Evolutionary conservation across 2,329 filamentous ascomycete species (phyloP), one percentile per base, ranked within the genome.

Genomic region (Phialocephala sp.): DNA sequence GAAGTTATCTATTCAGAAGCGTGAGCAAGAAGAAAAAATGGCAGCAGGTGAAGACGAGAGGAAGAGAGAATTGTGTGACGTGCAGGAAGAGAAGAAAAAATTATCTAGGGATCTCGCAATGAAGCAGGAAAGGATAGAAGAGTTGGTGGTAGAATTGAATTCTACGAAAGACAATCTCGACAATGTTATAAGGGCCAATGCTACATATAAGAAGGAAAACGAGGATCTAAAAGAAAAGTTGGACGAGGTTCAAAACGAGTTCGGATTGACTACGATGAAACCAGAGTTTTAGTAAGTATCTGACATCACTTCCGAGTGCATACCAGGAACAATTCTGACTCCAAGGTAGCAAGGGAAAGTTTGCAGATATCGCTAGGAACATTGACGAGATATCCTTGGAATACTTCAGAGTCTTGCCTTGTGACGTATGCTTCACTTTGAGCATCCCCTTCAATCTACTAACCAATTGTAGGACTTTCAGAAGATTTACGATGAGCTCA

Each of bases 271-370:
- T 32, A 59, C 27, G 22, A 41, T 65, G 39, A 22, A 62, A n/a
- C 12, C 45, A 18, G 61, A 61, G 32, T 63, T 66, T 36, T 61
- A 63, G 67, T 68, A 67, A 47, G 66, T 62, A 52, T 50, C 22
- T 41, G 20, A 47, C 45, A 9, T 35, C 55, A 32, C 35, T 14
- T 22, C 9, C 18, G 36, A 54, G n/a, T 6, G 3, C 9, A 11
- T 35, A 27, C 24, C 18, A 35, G 5, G 59, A 18, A 65, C 15
- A n/a, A 58, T 41, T 54, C 59, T 68, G 36, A 68, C 56, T 50
- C 22, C n/a, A 62, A 20, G 24, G 15, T 60, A 67, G 62, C 50
- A 52, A 65, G 39, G 37, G 54, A n/a, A 37, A 45, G 36, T 66
- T 66, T 39, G 50, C 39, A 50, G 58, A 66, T 8, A 66, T 68